Base-by-base conservation (phyloP, 2,329 filamentous ascomycete species). In the Penicillium frequentans region DNA sequence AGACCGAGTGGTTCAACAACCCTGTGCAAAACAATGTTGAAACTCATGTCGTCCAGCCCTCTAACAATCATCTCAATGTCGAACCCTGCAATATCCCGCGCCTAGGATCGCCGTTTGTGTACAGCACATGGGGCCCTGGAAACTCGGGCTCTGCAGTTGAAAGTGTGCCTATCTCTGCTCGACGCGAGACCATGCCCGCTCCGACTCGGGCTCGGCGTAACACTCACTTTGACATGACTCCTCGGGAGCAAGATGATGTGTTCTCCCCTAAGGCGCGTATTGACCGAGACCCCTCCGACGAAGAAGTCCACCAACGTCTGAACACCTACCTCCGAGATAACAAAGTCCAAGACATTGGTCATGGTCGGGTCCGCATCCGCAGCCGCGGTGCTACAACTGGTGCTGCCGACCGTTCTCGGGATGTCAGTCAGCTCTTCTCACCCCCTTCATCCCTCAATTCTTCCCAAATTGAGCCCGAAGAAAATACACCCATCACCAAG, bases 341-440 rank as follows among this genome's bases (percentile, higher is more conserved):
- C 47, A 74, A 73, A 56, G 57, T 73, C 24, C 70, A 70, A 27
- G 80, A 84, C 57, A 76, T 77, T 10, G 80, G 81, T 52, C 79
- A 84, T 62, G 81, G 82, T 54, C 81, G 84, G 29, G 79, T 86
- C 11, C 82, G 86, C 26, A 80, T 85, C 33, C 85, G 81, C 63
- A 85, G 81, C 63, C 82, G 86, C 44, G 85, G 85, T 54, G 86
- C 85, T 64, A 87, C 84, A 47, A 78, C 84, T 24, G 82, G 84
- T 49, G 82, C 84, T 52, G 80, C 84, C 57, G 78, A 77, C 13
- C 31, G 48, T 59, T 78, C 78, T 27, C 76, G 79, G 51, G 79
- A 81, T 52, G 75, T 86, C 33, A 77, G 83, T 45, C 78, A 80
- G 55, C 73, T 86, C 4, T 85, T 86, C 65, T 81, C 79, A 4